Evolutionary conservation across 371 early-diverging fungal species (phyloP).

Genomic region (Saksenaea vasiformis): DNA sequence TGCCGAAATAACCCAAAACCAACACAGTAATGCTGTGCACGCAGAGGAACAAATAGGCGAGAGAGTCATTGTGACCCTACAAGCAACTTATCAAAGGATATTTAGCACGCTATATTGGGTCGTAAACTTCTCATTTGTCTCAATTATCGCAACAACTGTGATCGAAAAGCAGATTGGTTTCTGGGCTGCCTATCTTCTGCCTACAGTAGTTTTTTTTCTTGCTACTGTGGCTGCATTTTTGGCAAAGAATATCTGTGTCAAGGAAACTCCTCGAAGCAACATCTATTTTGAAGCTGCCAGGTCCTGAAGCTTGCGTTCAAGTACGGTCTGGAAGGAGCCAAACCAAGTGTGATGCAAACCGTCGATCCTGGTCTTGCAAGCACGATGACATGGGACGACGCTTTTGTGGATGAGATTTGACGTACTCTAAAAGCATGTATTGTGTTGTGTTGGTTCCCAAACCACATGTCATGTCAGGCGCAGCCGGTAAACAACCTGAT

Average conservation of each 20-base stretch:
- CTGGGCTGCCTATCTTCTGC: conserved; percentile 65
- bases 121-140: conserved; percentile 67
- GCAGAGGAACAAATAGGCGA: no score
- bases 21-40: not conserved
- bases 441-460: conserved; percentile 67
- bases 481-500: conserved; percentile 76
- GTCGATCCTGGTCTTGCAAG: conserved; percentile 23
- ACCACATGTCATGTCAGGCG: conserved; percentile 75
- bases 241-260: conserved; percentile 56
- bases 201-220: conserved; percentile 62
- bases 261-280: conserved; percentile 56
- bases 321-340: conserved; percentile 42
- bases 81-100: conserved; percentile 11
- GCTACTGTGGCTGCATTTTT: conserved; percentile 61
- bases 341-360: conserved; percentile 24
- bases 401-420: no score
- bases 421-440: conserved; percentile 64
- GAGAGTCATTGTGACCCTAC: conserved; percentile 16
- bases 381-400: conserved; percentile 61
- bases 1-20: no score
- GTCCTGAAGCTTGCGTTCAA: conserved; percentile 21
- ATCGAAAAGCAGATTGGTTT: conserved; percentile 52
- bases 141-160: conserved; percentile 58
- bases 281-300: conserved; percentile 31
- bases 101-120: conserved; percentile 15